Percentiles rank a stretch among this genome's conserved stretches.
phyloP scores from a whole-genome alignment of 305 asterid genomes.

The Fraxinus ornus region DNA sequence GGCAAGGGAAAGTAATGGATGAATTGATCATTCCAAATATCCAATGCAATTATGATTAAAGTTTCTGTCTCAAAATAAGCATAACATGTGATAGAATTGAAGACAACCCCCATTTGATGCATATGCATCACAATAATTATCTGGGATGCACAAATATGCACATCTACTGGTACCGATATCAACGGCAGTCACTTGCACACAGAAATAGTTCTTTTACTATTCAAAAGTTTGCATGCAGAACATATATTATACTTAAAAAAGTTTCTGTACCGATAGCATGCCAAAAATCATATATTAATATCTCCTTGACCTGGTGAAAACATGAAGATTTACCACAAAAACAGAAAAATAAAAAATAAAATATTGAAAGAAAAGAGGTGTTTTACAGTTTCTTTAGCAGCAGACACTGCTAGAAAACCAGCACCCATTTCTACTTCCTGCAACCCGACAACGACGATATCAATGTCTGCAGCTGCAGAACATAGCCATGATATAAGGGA shows the following conservation, averaged over 20 bases:
- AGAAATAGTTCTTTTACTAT: neutral
- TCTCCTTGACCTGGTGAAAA: neutral
- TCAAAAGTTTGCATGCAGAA: neutral
- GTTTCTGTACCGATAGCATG: neutral
- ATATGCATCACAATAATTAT: neutral
- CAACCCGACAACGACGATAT: slow-evolving; percentile 77
- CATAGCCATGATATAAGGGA: slow-evolving; percentile 88
- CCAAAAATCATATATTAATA: neutral
- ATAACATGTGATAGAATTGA: neutral
- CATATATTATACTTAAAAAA: neutral
- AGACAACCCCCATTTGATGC: neutral
- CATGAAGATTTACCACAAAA: slow-evolving; percentile 11
- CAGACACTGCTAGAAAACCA: slow-evolving; percentile 98
- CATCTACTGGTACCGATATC: neutral
- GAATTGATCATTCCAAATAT: slow-evolving; percentile 1
- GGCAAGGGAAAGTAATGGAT: neutral
- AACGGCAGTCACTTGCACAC: neutral
- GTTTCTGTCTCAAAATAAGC: neutral
- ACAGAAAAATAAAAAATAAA: neutral
- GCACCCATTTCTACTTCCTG: slow-evolving; percentile 99
- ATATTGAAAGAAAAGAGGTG: slow-evolving; percentile 12
- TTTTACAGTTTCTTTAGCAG: slow-evolving; percentile 95
- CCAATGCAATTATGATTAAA: neutral
- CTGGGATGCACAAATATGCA: neutral
- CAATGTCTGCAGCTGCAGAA: slow-evolving; percentile 69